A percentile compares a stretch with the other conserved stretches of the same genome.
phyloP scores from a whole-genome alignment of 495 filamentous ascomycete species.

The Poronia punctata region DNA sequence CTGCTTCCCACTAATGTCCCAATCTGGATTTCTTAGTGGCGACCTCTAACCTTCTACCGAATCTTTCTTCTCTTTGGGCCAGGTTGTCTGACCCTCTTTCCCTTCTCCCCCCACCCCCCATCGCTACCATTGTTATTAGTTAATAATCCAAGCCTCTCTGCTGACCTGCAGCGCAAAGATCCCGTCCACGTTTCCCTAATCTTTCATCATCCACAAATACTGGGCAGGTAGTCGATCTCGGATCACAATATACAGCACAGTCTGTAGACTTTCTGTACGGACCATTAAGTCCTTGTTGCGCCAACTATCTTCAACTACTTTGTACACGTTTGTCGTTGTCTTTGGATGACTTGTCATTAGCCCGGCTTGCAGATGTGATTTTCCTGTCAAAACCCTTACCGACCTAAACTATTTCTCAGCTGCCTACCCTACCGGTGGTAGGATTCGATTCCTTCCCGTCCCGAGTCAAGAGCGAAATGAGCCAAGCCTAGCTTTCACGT shows the following conservation, averaged over 20 bases:
- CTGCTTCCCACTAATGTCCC: no score
- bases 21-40: no score
- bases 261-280: no score
- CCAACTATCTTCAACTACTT: no score
- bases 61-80: not conserved
- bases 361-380: no score
- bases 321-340: no score
- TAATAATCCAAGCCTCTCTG: conserved; percentile 4
- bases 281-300: no score
- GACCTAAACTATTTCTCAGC: not conserved
- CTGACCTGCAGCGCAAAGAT: conserved; percentile 3
- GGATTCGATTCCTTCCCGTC: conserved; percentile 2
- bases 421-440: conserved; percentile 1
- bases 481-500: conserved; percentile 6
- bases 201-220: not conserved
- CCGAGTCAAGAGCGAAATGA: conserved; percentile 3
- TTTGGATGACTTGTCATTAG: no score
- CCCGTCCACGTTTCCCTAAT: not conserved
- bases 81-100: no score
- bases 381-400: not conserved
- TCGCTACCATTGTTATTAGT: not conserved
- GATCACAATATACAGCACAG: conserved; percentile 7
- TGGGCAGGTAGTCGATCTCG: conserved; percentile 3
- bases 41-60: no score
- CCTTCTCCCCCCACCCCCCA: not conserved